Percentiles rank a stretch among this genome's conserved stretches.
phyloP scores from a whole-genome alignment of 352 stramenopile genomes.

The Phytophthora nicotianae region DNA sequence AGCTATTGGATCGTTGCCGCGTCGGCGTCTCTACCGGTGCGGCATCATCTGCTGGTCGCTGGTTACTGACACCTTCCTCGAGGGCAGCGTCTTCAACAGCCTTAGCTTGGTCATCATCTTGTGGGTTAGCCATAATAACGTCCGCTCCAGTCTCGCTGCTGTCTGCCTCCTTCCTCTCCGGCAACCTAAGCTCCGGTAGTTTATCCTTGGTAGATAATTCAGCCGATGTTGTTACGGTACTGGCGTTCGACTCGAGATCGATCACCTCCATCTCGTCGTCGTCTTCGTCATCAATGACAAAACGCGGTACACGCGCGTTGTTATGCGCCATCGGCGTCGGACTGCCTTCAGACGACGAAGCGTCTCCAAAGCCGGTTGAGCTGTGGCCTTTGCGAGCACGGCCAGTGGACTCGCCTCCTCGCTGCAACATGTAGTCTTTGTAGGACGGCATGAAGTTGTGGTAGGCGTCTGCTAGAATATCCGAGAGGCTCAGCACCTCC shows the following conservation, averaged over 20 bases:
- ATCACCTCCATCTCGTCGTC: slow-evolving; percentile 54
- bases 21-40: slow-evolving; percentile 3
- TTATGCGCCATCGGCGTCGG: slow-evolving; percentile 58
- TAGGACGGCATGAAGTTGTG: slow-evolving; percentile 91
- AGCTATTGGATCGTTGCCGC: slow-evolving; percentile 34
- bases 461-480: slow-evolving; percentile 83
- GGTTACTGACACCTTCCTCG: slow-evolving; percentile 16
- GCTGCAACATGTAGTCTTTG: slow-evolving; percentile 85
- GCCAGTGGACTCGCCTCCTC: slow-evolving; percentile 53
- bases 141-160: slow-evolving; percentile 9
- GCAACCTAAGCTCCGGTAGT: slow-evolving; percentile 15
- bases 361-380: slow-evolving; percentile 50
- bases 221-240: slow-evolving; percentile 1
- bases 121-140: slow-evolving; percentile 37
- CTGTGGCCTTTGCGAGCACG: slow-evolving; percentile 37
- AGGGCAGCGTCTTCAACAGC: slow-evolving; percentile 10
- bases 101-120: slow-evolving; percentile 33
- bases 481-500: slow-evolving; percentile 81
- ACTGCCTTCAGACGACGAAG: slow-evolving; percentile 55
- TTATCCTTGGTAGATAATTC: slow-evolving; percentile 8
- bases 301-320: slow-evolving; percentile 60
- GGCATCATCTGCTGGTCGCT: slow-evolving; percentile 5
- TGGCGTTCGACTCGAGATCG: slow-evolving; percentile 36
- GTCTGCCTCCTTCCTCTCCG: slow-evolving; percentile 9
- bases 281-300: slow-evolving; percentile 82